Evolutionary conservation across 805 yeast genomes (phyloP).

Genomic region (Kuraishia hungarica): DNA sequence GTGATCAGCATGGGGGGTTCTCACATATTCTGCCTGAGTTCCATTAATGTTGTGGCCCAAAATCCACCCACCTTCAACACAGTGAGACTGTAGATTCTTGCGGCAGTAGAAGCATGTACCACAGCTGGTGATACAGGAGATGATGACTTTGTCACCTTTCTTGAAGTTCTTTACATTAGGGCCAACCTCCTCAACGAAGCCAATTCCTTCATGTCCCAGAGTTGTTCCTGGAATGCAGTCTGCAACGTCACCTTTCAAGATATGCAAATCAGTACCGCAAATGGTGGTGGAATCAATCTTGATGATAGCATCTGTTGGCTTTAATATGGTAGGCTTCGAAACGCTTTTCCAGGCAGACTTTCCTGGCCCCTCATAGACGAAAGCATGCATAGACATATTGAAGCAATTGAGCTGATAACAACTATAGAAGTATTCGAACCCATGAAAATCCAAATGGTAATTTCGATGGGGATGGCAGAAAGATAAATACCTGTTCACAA

Average conservation of each 20-base stretch:
- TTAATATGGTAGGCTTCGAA: slow-evolving; percentile 2
- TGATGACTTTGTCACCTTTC: slow-evolving; percentile 50
- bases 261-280: slow-evolving; percentile 60
- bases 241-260: slow-evolving; percentile 52
- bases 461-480: no score
- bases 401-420: neutral
- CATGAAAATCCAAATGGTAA: no score
- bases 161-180: slow-evolving; percentile 37
- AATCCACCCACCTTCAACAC: slow-evolving; percentile 46
- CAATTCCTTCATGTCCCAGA: slow-evolving; percentile 60
- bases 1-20: slow-evolving; percentile 41
- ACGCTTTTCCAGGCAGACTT: neutral
- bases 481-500: no score
- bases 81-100: slow-evolving; percentile 51
- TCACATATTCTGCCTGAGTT: slow-evolving; percentile 54
- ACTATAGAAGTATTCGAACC: no score
- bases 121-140: slow-evolving; percentile 61
- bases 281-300: slow-evolving; percentile 51
- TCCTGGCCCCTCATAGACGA: neutral
- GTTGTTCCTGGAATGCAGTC: slow-evolving; percentile 37
- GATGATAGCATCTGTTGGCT: slow-evolving; percentile 50
- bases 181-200: slow-evolving; percentile 43
- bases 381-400: neutral
- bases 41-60: slow-evolving; percentile 56
- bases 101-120: slow-evolving; percentile 48